These are phyloP conservation scores for Annona cherimola DNA, from an alignment of 164 flowering plant species.

Conservation along the genomic window DNA sequence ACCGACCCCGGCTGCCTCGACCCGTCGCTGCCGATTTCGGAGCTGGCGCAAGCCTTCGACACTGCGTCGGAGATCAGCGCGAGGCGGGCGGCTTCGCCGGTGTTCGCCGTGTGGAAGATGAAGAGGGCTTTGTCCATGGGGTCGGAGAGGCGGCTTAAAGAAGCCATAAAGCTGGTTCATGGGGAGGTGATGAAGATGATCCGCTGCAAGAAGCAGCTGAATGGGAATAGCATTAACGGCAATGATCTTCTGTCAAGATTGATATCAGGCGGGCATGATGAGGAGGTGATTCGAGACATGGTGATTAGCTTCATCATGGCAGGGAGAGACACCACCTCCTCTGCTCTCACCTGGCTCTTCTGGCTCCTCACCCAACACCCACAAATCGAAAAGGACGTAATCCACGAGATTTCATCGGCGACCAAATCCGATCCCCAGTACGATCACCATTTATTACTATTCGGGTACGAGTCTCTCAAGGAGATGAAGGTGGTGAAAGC, in stretches of 20 bases:
- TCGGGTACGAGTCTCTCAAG: slow-evolving; percentile 37
- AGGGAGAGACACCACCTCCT: slow-evolving; percentile 74
- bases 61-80: slow-evolving; percentile 50
- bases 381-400: slow-evolving; percentile 16
- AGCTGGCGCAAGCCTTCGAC: slow-evolving; percentile 52
- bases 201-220: too few species aligned
- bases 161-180: too few species aligned
- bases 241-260: slow-evolving; percentile 57
- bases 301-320: slow-evolving; percentile 78
- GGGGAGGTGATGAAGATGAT: too few species aligned
- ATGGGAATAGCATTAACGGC: too few species aligned
- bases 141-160: too few species aligned
- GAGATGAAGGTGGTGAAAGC: slow-evolving; percentile 49
- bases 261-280: slow-evolving; percentile 41
- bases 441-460: too few species aligned
- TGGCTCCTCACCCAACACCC: slow-evolving; percentile 17
- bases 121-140: slow-evolving; percentile 36
- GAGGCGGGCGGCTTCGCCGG: slow-evolving; percentile 40
- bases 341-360: slow-evolving; percentile 82
- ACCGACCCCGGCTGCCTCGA: slow-evolving; percentile 47
- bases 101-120: slow-evolving; percentile 47
- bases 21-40: slow-evolving; percentile 25
- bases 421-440: background rate
- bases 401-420: slow-evolving; percentile 18
- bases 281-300: slow-evolving; percentile 55